Conservation (phyloP, 1,139 yeast genomes). For the Magnusiomyces clavatus region DNA sequence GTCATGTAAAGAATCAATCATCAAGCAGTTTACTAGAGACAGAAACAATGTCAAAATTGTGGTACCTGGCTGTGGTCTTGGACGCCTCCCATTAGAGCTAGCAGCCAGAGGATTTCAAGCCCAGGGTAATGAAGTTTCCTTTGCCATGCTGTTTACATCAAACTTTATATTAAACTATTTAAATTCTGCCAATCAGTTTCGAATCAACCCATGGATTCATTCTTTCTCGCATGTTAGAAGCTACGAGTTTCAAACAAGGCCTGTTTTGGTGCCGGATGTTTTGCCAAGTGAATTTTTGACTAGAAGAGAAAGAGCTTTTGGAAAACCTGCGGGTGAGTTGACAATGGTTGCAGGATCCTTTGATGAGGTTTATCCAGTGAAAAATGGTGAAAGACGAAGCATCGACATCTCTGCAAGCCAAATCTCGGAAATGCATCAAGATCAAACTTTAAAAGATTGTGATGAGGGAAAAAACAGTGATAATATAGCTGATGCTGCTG, state of each 20-base stretch:
- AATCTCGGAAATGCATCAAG: neutral
- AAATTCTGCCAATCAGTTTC: slow-evolving; percentile 47
- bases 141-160: slow-evolving; percentile 70
- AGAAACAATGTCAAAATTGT: slow-evolving; percentile 38
- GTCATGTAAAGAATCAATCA: neutral
- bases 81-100: slow-evolving; percentile 66
- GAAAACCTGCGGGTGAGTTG: slow-evolving; percentile 48
- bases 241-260: slow-evolving; percentile 46
- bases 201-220: slow-evolving; percentile 65
- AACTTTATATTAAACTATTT: slow-evolving; percentile 53
- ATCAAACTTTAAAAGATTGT: no score
- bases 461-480: neutral
- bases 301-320: slow-evolving; percentile 32
- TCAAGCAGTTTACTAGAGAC: neutral
- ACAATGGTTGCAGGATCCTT: slow-evolving; percentile 79
- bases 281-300: slow-evolving; percentile 23
- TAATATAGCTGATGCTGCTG: neutral
- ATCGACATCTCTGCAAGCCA: slow-evolving; percentile 5
- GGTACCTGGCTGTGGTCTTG: slow-evolving; percentile 82
- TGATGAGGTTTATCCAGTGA: slow-evolving; percentile 63
- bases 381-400: slow-evolving; percentile 16
- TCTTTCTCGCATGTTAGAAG: slow-evolving; percentile 60
- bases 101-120: slow-evolving; percentile 60
- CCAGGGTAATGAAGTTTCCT: slow-evolving; percentile 83
- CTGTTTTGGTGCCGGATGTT: slow-evolving; percentile 39